These are phyloP conservation scores for Arachnomyces sp. DNA, from an alignment of 2,329 filamentous ascomycete genomes.

Conservation along the genomic window DNA sequence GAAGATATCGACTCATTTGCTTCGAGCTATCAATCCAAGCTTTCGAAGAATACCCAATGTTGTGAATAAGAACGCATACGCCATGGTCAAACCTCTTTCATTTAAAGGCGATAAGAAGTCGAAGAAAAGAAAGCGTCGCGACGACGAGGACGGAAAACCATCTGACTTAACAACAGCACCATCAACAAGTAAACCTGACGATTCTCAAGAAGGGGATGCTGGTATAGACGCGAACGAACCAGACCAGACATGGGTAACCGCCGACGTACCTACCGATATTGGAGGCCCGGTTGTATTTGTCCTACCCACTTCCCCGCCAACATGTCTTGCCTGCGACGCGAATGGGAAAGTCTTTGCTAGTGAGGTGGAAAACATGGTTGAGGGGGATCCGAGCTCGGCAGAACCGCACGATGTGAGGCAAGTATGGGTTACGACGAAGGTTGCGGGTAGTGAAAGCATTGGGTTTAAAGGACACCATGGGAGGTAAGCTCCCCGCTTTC, in stretches of 20 bases:
- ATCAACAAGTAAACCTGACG: conserved; percentile 13
- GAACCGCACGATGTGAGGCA: conserved; percentile 94
- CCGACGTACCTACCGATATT: conserved; percentile 66
- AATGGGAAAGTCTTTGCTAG: conserved; percentile 80
- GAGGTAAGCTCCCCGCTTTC: conserved; percentile 44
- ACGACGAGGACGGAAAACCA: conserved; percentile 31
- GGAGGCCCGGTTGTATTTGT: conserved; percentile 77
- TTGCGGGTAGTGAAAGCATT: conserved; percentile 72
- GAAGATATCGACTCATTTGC: too few relatives aligned
- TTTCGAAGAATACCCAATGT: too few relatives aligned
- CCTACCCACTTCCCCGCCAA: conserved; percentile 64
- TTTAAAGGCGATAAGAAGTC: conserved; percentile 98
- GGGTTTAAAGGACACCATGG: conserved; percentile 89
- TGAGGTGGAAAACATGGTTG: conserved; percentile 78
- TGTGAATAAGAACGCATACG: conserved; percentile 4
- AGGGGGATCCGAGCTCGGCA: conserved; percentile 70
- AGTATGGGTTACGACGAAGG: conserved; percentile 84
- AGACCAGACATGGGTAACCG: conserved; percentile 88
- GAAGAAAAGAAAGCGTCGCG: conserved; percentile 78
- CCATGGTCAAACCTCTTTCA: conserved; percentile 66
- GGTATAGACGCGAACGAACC: conserved; percentile 34
- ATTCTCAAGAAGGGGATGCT: conserved; percentile 25
- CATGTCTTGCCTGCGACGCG: conserved; percentile 76
- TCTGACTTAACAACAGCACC: conserved; percentile 8
- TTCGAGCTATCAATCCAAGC: too few relatives aligned